phyloP scores from a whole-genome alignment of 2,329 filamentous ascomycete genomes.

The Fusarium anguioides region DNA sequence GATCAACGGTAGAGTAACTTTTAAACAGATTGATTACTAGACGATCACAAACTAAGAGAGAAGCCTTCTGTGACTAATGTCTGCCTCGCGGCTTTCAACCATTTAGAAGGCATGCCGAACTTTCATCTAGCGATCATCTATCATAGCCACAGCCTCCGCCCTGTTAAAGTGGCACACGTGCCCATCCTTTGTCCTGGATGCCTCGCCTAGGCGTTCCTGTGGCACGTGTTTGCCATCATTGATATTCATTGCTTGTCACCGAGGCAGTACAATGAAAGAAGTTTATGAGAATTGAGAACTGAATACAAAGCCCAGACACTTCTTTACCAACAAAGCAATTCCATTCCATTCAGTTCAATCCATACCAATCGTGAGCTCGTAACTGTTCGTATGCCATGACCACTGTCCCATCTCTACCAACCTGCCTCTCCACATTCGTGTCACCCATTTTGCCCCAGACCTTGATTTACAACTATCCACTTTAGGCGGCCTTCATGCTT shows the following conservation, averaged over 20 bases:
- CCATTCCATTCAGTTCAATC: neutral
- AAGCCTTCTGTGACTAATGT: neutral
- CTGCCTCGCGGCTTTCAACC: neutral
- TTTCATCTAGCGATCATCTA: neutral
- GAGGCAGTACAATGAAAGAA: neutral
- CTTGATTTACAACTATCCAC: neutral
- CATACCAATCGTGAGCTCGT: constrained; percentile 30
- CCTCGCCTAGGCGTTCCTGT: constrained; percentile 8
- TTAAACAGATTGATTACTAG: too few species aligned
- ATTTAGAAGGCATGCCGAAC: neutral
- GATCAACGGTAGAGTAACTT: neutral
- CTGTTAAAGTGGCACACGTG: constrained; percentile 15
- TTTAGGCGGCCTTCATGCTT: constrained; percentile 37
- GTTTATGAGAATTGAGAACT: neutral
- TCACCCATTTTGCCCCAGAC: neutral
- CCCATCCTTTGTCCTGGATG: constrained; percentile 9
- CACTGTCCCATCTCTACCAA: neutral
- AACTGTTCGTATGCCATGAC: constrained; percentile 15
- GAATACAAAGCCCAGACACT: constrained; percentile 13
- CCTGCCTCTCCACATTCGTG: neutral
- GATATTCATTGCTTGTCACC: neutral
- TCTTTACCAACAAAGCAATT: neutral
- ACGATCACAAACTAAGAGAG: neutral
- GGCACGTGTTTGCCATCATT: constrained; percentile 12
- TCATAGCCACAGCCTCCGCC: constrained; percentile 30